Evolutionary conservation across 2,329 filamentous ascomycete genomes (phyloP), one percentile per base, ranked within the genome.

Genomic region (Beauveria bassiana): DNA sequence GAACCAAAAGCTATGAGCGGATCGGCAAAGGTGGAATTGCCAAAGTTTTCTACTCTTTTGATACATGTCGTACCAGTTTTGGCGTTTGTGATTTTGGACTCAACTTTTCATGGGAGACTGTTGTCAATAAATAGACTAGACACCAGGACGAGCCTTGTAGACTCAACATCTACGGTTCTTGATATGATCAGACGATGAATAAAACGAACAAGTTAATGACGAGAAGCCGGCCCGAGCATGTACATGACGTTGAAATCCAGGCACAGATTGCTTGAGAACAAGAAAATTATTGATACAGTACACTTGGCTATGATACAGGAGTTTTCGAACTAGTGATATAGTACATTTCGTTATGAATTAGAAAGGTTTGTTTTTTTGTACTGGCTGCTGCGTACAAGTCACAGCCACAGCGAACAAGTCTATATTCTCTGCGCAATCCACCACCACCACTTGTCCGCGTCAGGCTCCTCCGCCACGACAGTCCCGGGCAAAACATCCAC

Each of bases 341-440:
- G 5, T 38, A 38, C 12, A 38, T 38, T 38, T 5, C 34, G 14
- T 38, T 38, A 38, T 14, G 14, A 38, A 38, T 6, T 3, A 38
- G 2, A 14, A 38, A 10, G 5, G 5, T 0, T n/a, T n/a, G n/a
- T n/a, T n/a, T n/a, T 38, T 6, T 16, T 38, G 34, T 38, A 38
- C 34, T 38, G 14, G 34, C 34, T 38, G 34, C 34, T 16, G 34
- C 34, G 12, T 38, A 16, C 34, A 38, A 38, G 12, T 16, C 12
- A 38, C 34, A 38, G 34, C 34, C 34, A 38, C 12, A 24, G 12
- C 20, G 14, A 8, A 31, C 42, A 22, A 22, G 4, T 38, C 76
- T 73, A 95, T 68, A 96, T 77, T 70, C 87, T 85, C 70, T 87
- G 82, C 2, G 87, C 90, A 70, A 98, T 87, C 93, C 93, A 98